Evolutionary conservation across 1,139 yeast genomes (phyloP), one percentile per base, ranked within the genome.

Genomic region (Debaryomyces sp.): DNA sequence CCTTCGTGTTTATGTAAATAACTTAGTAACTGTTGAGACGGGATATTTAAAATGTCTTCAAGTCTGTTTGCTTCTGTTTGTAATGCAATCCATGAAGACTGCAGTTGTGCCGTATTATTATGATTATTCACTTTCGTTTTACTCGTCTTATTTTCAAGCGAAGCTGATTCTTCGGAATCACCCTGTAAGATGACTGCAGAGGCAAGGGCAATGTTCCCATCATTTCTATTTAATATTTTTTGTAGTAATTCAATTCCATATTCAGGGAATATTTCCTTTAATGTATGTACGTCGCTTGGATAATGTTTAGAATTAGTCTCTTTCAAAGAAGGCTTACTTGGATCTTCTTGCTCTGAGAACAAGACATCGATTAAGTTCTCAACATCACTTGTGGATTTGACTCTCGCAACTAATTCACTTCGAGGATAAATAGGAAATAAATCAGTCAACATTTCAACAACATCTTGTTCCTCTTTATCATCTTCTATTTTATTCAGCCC

Each of bases 351-450:
- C 23, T 46, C 49, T 21, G 53, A 46, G 30, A 62, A 61, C 29
- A 67, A 54, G 18, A 52, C 57, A 29, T 63, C 69, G 17, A 65
- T 52, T 22, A 67, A 54, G 27, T 53, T 58, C 15, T 57, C 63
- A 26, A 65, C 52, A 37, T 57, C 54, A n/a, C 53, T 57, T 13
- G 60, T 34, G 4, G 62, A 56, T 46, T 60, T 54, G 42, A 64
- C 47, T 43, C 66, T 54, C 6, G 58, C 55, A 44, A 59, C 56
- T 39, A 70, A 58, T 35, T 69, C 72, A 18, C 66, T 58, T 22
- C 68, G 60, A 9, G 65, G 53, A 33, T 58, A 50, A 6, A 56
- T 51, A 2, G 75, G 75, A 43, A 70, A 70, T 38, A 68, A 50
- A 34, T 67, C 71, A 15, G 64, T 57, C 35, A 46, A 36, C 9